Evolutionary conservation across 768 basidiomycete species (phyloP).

Genomic region (Leccinum subgranulosum): DNA sequence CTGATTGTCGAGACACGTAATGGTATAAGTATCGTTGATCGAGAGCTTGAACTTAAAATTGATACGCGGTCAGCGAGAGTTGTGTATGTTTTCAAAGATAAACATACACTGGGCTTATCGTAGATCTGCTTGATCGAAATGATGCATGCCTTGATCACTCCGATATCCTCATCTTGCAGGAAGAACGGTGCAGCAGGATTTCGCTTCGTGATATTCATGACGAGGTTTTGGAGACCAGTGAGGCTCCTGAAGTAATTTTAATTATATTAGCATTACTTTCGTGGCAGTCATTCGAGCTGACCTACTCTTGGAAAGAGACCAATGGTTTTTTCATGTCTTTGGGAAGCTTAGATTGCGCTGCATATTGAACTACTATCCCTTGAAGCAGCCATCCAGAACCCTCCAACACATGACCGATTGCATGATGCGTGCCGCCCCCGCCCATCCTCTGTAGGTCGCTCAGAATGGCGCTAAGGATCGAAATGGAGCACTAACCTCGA

Average conservation of each 20-base stretch:
- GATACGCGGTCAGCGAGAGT: background rate
- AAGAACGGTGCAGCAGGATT: constrained; percentile 1
- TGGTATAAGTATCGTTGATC: background rate
- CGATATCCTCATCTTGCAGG: constrained; percentile 9
- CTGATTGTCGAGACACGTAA: background rate
- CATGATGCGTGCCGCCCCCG: constrained; percentile 13
- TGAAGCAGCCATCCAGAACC: constrained; percentile 13
- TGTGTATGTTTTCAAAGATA: background rate
- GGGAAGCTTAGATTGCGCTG: background rate
- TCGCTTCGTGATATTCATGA: constrained; percentile 8
- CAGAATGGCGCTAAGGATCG: background rate
- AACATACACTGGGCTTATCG: background rate
- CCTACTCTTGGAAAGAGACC: constrained; percentile 6
- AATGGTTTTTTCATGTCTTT: constrained; percentile 3
- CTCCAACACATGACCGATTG: constrained; percentile 12
- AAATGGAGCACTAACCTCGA: constrained; percentile 5
- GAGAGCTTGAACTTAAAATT: background rate
- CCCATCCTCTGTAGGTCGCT: constrained; percentile 1
- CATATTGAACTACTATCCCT: constrained; percentile 1
- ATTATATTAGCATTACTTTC: background rate
- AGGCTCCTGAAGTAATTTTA: constrained; percentile 4
- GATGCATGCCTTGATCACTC: constrained; percentile 6
- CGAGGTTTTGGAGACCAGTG: constrained; percentile 2
- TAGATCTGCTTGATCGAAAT: constrained; percentile 8
- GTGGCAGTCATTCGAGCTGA: background rate